A percentile compares a stretch with the other conserved stretches of the same genome.
Evolutionary conservation across 768 basidiomycete species (phyloP).

Genomic region (Fomitopsis serialis): DNA sequence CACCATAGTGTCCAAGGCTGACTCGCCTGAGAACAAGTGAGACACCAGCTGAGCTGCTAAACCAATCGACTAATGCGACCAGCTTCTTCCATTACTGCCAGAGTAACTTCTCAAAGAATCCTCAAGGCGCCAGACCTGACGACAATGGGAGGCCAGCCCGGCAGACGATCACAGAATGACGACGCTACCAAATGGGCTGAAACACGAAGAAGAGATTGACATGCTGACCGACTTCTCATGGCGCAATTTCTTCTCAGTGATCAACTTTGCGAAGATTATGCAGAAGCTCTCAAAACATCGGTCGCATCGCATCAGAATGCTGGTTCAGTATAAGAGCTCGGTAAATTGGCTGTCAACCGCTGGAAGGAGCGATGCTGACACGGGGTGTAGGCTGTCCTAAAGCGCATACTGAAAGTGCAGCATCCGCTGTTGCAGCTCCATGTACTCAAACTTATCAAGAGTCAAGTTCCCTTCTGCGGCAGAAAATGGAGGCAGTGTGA

Average conservation of each 20-base stretch:
- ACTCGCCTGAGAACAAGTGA: slow-evolving; percentile 82
- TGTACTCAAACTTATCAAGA: slow-evolving; percentile 95
- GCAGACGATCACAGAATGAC: slow-evolving; percentile 51
- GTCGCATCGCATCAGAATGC: slow-evolving; percentile 90
- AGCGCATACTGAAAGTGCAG: slow-evolving; percentile 88
- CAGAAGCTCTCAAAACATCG: slow-evolving; percentile 95
- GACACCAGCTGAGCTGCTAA: slow-evolving; percentile 12
- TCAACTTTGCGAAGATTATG: slow-evolving; percentile 97
- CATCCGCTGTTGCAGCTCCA: slow-evolving; percentile 94
- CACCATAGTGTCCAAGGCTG: slow-evolving; percentile 83
- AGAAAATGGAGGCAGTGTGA: slow-evolving; percentile 96
- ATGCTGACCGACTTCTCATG: slow-evolving; percentile 93
- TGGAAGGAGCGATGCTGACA: neutral
- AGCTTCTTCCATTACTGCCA: slow-evolving; percentile 98
- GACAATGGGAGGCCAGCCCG: slow-evolving; percentile 61
- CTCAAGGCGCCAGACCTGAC: slow-evolving; percentile 52
- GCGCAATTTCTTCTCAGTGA: slow-evolving; percentile 95
- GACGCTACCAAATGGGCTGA: slow-evolving; percentile 66
- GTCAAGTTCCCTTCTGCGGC: slow-evolving; percentile 97
- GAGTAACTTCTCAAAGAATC: slow-evolving; percentile 64
- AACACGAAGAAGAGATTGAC: slow-evolving; percentile 83
- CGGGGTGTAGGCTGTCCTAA: slow-evolving; percentile 78
- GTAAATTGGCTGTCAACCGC: slow-evolving; percentile 39
- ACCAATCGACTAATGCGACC: slow-evolving; percentile 5
- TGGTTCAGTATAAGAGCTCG: slow-evolving; percentile 97